These are phyloP conservation scores for Fusarium bactridioides DNA, from an alignment of 2,329 filamentous ascomycete species.

Conservation along the genomic window DNA sequence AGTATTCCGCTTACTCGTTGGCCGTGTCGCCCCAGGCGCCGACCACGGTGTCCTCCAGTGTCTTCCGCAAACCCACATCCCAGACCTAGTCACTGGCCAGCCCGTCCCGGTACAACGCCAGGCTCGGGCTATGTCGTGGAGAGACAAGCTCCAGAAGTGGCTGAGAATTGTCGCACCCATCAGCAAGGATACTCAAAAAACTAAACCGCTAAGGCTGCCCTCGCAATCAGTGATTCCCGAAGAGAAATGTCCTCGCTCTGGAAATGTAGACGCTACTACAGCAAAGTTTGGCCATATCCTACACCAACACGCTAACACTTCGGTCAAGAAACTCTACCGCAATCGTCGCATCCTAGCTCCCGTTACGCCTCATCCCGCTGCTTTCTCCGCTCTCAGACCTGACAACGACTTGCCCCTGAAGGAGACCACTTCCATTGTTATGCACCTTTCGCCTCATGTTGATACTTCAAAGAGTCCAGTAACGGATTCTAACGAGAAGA, in stretches of 20 bases:
- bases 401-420: slow-evolving; percentile 40
- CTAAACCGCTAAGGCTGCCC: neutral
- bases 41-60: slow-evolving; percentile 28
- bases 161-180: slow-evolving; percentile 40
- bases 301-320: slow-evolving; percentile 37
- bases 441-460: slow-evolving; percentile 54
- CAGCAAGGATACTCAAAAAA: slow-evolving; percentile 1
- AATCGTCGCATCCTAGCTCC: slow-evolving; percentile 53
- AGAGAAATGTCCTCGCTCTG: neutral
- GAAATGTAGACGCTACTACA: slow-evolving; percentile 39
- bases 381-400: slow-evolving; percentile 50
- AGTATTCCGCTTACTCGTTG: slow-evolving; percentile 56
- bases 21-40: slow-evolving; percentile 14
- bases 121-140: slow-evolving; percentile 46
- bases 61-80: slow-evolving; percentile 21
- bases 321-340: neutral
- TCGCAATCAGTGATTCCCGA: neutral
- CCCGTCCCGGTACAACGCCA: slow-evolving; percentile 44
- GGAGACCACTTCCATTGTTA: slow-evolving; percentile 49
- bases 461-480: slow-evolving; percentile 15
- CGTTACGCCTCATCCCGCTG: slow-evolving; percentile 56
- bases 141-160: slow-evolving; percentile 46
- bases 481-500: neutral
- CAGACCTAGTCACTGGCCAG: neutral
- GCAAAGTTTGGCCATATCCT: slow-evolving; percentile 63